Base-by-base conservation (phyloP, 2,329 filamentous ascomycete genomes). In the Hansfordia pulvinata region DNA sequence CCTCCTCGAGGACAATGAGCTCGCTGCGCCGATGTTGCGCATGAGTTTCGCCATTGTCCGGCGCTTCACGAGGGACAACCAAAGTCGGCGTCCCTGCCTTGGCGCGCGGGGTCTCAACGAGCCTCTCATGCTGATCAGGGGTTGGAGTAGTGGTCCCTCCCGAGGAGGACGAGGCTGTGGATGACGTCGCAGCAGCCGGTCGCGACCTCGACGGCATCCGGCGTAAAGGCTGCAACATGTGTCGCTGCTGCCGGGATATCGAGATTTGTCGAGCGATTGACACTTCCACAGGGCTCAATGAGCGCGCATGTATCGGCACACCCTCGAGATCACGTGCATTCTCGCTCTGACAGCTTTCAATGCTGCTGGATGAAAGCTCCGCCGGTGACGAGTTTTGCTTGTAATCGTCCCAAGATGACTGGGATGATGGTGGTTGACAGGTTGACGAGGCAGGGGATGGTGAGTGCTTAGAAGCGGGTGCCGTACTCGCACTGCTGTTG, bases 211-310 rank as follows among this genome's bases (percentile, higher is more conserved):
- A 31, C 21, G 27, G 37, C 46, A 13, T 49, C 52, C 39, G 62
- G 55, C 20, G 21, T 5, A 72, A 48, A 9, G 69, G 68, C 25
- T 64, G 59, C 11, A 77, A 51, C 34, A 76, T 51, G 40, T 65
- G 62, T 11, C 67, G 58, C 46, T 78, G 75, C 46, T 72, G 61
- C 9, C 64, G 54, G 9, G 71, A 76, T 15, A 79, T 56, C 36
- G 68, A 76, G 36, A 80, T 76, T 44, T 79, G 73, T 2, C 76
- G 59, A 1, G 74, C 74, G 37, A 80, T 78, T 2, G 72, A 77
- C 23, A 76, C 59, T 46, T 77, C 67, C 4, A 75, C 71, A 2
- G 72, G 68, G 22, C 60, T 60, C 35, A 63, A n/a, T n/a, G n/a
- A n/a, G n/a, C n/a, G n/a, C n/a, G n/a, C n/a, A n/a, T n/a, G n/a